These are phyloP conservation scores for Chloranthus sessilifolius DNA, from an alignment of 164 flowering plant species.

Conservation along the genomic window DNA sequence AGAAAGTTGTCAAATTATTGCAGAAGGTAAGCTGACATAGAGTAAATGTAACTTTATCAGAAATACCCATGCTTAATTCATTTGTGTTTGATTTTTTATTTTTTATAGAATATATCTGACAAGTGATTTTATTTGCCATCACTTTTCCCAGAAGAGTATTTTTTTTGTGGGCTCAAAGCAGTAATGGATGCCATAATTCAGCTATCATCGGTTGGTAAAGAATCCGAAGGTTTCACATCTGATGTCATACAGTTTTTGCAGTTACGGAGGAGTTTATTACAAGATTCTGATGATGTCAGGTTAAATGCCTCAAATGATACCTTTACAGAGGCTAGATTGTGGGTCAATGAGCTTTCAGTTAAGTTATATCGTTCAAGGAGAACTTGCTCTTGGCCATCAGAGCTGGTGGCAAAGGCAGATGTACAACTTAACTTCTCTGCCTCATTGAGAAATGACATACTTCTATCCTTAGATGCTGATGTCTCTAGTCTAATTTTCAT, in stretches of 20 bases:
- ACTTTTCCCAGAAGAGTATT: slow-evolving; percentile 34
- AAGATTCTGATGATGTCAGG: slow-evolving; percentile 16
- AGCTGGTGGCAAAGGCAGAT: slow-evolving; percentile 43
- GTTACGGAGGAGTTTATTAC: slow-evolving; percentile 27
- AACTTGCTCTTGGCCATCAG: slow-evolving; percentile 17
- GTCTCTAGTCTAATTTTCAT: slow-evolving; percentile 39
- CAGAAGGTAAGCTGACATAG: slow-evolving; percentile 48
- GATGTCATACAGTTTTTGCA: slow-evolving; percentile 62
- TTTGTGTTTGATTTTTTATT: not conserved
- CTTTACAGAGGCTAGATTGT: slow-evolving; percentile 32
- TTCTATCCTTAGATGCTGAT: slow-evolving; percentile 26
- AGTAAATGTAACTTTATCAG: slow-evolving; percentile 1
- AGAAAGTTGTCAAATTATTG: slow-evolving; percentile 38
- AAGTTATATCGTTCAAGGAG: slow-evolving; percentile 20
- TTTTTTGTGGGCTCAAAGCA: slow-evolving; percentile 43
- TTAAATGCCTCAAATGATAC: slow-evolving; percentile 23
- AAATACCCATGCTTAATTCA: not conserved
- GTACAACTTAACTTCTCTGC: slow-evolving; percentile 44
- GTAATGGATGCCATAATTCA: slow-evolving; percentile 39
- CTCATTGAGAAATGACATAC: slow-evolving; percentile 42
- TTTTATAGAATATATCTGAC: not conserved
- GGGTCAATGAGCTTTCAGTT: slow-evolving; percentile 36
- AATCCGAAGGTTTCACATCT: slow-evolving; percentile 42
- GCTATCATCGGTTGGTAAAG: slow-evolving; percentile 41
- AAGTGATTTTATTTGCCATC: not conserved